A percentile compares a stretch with the other conserved stretches of the same genome.
phyloP scores from a whole-genome alignment of 768 basidiomycete species.

The Imleria badia region DNA sequence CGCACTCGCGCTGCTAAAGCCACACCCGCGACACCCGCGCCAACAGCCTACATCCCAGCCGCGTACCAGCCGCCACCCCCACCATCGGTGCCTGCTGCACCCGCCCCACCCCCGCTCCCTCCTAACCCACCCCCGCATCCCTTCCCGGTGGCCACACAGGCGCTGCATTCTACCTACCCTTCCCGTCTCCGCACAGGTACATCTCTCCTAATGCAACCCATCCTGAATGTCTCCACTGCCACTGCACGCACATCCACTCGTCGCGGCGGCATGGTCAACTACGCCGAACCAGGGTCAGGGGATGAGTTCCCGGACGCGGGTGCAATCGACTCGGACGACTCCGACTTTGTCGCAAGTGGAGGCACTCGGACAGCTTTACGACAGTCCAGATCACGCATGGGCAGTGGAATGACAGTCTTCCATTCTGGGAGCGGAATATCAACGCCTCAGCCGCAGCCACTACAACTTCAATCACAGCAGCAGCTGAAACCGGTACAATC shows the following conservation, averaged over 20 bases:
- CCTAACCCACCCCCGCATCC: slow-evolving; percentile 56
- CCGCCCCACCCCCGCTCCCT: slow-evolving; percentile 30
- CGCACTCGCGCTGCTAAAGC: slow-evolving; percentile 37
- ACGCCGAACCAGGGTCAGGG: slow-evolving; percentile 81
- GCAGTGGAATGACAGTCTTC: slow-evolving; percentile 54
- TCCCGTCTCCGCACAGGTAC: slow-evolving; percentile 90
- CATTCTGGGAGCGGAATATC: slow-evolving; percentile 47
- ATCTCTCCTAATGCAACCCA: slow-evolving; percentile 89
- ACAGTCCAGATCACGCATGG: slow-evolving; percentile 44
- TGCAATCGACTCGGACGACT: slow-evolving; percentile 81
- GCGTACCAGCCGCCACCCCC: slow-evolving; percentile 38
- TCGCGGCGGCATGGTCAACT: slow-evolving; percentile 75
- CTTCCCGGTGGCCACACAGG: slow-evolving; percentile 66
- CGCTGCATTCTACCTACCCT: slow-evolving; percentile 77
- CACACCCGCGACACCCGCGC: slow-evolving; percentile 39
- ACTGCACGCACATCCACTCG: slow-evolving; percentile 50
- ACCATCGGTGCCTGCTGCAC: slow-evolving; percentile 28
- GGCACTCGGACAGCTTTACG: slow-evolving; percentile 59
- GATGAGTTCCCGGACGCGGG: slow-evolving; percentile 83
- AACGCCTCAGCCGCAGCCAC: slow-evolving; percentile 33
- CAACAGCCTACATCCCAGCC: slow-evolving; percentile 36
- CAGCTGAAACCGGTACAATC: slow-evolving; percentile 18
- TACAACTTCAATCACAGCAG: slow-evolving; percentile 18
- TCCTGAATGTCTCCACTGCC: slow-evolving; percentile 46
- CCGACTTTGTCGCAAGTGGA: slow-evolving; percentile 71